Base-by-base conservation (phyloP, 2,329 filamentous ascomycete genomes). In the Calonectria hongkongensis region DNA sequence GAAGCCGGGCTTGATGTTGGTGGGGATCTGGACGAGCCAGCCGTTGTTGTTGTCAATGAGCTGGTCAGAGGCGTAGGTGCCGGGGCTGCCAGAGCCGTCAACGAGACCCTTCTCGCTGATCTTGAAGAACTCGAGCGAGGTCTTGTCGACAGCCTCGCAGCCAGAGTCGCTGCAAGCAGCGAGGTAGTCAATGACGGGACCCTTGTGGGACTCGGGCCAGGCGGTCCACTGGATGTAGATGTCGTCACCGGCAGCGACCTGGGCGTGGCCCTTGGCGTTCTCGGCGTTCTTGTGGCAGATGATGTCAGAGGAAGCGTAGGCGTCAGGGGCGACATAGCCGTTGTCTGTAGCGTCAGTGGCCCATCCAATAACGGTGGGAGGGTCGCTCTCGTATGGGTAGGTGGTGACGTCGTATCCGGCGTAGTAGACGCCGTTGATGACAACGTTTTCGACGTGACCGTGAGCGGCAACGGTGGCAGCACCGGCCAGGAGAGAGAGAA, bases 131-230 rank as follows among this genome's bases (percentile, higher is more conserved):
- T 89, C 83, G 66, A 93, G 87, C 12, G 83, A 80, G 8, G 83
- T 83, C 84, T 91, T 89, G 83, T 89, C 87, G 71, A 89, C 89
- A 1, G 83, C 81, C 66, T 87, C 85, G 82, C 90, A 92, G 80
- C 91, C 88, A 43, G 86, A 88, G 68, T 86, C 84, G 45, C 79
- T 78, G 85, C 90, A 92, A 79, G 88, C 86, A 73, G 92, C 92
- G 45, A 93, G 85, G 86, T 93, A 93, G 82, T 89, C 89, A 74
- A 93, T 86, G 79, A 93, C 88, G 28, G 92, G 92, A 1, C 89
- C 86, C 71, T 83, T 77, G 82, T 89, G 87, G 12, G 79, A 82
- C 27, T 82, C 83, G 68, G 86, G 85, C 87, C 86, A 88, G 36
- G 75, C 79, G 39, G 82, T 81, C 87, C 87, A 88, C 74, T 84